These are phyloP conservation scores for Alternaria longipes DNA, from an alignment of 2,329 filamentous ascomycete species.

Conservation along the genomic window DNA sequence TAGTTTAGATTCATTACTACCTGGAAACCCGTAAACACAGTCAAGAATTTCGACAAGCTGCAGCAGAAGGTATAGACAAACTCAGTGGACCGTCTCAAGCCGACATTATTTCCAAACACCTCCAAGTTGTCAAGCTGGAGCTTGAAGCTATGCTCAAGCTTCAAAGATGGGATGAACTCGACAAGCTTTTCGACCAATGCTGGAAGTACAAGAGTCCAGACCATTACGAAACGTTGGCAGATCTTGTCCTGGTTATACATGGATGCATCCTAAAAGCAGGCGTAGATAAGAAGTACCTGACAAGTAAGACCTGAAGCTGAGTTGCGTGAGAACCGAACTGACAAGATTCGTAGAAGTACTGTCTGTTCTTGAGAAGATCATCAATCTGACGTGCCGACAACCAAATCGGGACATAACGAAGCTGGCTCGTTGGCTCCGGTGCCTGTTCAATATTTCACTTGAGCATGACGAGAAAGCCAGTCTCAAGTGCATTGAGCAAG, in stretches of 20 bases:
- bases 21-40: conserved; percentile 68
- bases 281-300: conserved; percentile 42
- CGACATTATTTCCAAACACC: conserved; percentile 70
- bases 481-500: conserved; percentile 71
- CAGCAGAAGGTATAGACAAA: conserved; percentile 51
- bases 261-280: conserved; percentile 43
- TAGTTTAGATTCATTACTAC: conserved; percentile 69
- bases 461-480: conserved; percentile 65
- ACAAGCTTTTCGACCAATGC: conserved; percentile 64
- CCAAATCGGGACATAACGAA: conserved; percentile 66
- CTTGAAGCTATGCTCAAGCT: conserved; percentile 78
- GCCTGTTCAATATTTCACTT: conserved; percentile 75
- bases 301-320: conserved; percentile 32
- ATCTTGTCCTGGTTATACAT: conserved; percentile 58
- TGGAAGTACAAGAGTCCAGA: conserved; percentile 49
- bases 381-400: conserved; percentile 72
- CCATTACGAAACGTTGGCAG: conserved; percentile 58
- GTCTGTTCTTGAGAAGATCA: conserved; percentile 67
- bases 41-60: conserved; percentile 62
- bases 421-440: conserved; percentile 80
- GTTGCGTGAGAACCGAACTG: conserved; percentile 29
- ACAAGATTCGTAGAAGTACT: conserved; percentile 35
- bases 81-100: conserved; percentile 56
- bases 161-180: conserved; percentile 72
- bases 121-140: conserved; percentile 76